Evolutionary conservation across 176 grass and related monocot genomes (phyloP).

Genomic region (Tillandsia leiboldiana): DNA sequence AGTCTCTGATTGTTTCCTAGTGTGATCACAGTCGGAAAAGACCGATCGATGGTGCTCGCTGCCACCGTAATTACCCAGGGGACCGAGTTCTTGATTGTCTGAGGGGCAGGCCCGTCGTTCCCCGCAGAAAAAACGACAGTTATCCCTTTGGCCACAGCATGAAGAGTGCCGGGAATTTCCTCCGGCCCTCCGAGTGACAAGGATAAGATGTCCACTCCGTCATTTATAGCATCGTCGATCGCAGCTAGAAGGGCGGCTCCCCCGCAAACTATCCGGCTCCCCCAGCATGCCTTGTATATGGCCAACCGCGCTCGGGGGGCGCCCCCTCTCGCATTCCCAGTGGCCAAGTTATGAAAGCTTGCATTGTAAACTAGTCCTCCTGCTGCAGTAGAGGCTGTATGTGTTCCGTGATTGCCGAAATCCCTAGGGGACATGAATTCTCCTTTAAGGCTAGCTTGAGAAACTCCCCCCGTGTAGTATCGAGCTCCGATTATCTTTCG

Average conservation of each 20-base stretch:
- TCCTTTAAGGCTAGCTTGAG: neutral
- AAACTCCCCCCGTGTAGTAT: slow-evolving; percentile 5
- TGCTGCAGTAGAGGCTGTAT: slow-evolving; percentile 17
- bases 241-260: neutral
- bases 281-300: slow-evolving; percentile 25
- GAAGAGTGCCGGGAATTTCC: slow-evolving; percentile 22
- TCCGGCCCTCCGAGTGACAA: neutral
- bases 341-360: neutral
- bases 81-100: slow-evolving; percentile 8
- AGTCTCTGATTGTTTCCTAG: slow-evolving; percentile 39
- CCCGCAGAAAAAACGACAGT: slow-evolving; percentile 24
- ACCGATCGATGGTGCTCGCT: slow-evolving; percentile 41
- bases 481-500: slow-evolving; percentile 29
- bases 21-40: slow-evolving; percentile 28
- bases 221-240: slow-evolving; percentile 12
- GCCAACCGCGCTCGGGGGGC: slow-evolving; percentile 21
- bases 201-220: slow-evolving; percentile 56
- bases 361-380: neutral
- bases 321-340: neutral
- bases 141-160: slow-evolving; percentile 41
- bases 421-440: slow-evolving; percentile 29
- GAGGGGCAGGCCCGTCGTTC: slow-evolving; percentile 17
- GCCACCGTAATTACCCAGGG: slow-evolving; percentile 48
- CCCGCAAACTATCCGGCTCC: fast-evolving
- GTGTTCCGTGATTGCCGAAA: slow-evolving; percentile 6